Evolutionary conservation across 2,329 filamentous ascomycete genomes (phyloP).

Genomic region (Emergomyces africanus): DNA sequence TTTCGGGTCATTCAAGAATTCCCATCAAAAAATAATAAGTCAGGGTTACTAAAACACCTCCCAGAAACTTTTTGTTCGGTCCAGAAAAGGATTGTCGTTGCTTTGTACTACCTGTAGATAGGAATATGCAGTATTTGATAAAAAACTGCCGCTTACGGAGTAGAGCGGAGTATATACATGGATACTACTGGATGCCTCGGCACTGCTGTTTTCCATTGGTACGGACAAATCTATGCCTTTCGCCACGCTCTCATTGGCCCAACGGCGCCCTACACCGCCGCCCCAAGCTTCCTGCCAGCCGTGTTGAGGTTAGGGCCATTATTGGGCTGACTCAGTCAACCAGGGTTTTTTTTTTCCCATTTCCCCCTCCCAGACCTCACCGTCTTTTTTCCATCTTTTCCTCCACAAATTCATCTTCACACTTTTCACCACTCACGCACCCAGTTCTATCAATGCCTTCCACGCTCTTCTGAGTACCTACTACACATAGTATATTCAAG

Average conservation of each 20-base stretch:
- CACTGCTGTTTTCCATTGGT: too few relatives aligned
- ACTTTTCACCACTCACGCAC: background rate
- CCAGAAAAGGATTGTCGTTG: background rate
- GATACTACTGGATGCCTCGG: background rate
- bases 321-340: background rate
- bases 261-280: background rate
- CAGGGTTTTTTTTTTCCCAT: background rate
- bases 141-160: too few relatives aligned
- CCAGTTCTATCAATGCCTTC: constrained; percentile 14
- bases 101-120: too few relatives aligned
- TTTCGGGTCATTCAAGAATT: background rate
- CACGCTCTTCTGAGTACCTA: constrained; percentile 10
- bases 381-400: background rate
- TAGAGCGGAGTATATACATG: too few relatives aligned
- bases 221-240: background rate
- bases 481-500: constrained; percentile 11
- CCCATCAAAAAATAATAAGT: too few relatives aligned
- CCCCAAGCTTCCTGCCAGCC: background rate
- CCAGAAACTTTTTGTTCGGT: background rate
- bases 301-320: background rate
- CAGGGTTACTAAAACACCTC: too few relatives aligned
- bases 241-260: background rate
- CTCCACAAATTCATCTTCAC: constrained; percentile 1
- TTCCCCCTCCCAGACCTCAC: background rate
- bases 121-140: too few relatives aligned